Base-by-base conservation (phyloP, 2,329 filamentous ascomycete genomes). In the Xylariales sp. region DNA sequence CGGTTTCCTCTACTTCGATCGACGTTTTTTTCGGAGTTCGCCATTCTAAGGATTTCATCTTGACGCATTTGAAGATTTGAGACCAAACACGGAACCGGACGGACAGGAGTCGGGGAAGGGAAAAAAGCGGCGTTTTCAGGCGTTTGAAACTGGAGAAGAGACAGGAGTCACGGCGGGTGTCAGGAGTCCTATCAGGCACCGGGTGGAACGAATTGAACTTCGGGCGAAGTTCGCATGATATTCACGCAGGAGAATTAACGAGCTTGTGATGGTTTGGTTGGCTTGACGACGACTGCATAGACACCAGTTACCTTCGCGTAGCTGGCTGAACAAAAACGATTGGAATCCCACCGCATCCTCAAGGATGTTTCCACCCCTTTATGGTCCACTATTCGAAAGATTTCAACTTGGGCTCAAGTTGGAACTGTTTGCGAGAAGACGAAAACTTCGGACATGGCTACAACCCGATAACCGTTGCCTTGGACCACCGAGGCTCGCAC, bases 11-110 rank as follows among this genome's bases (percentile, higher is more conserved):
- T n/a, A n/a, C n/a, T n/a, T 47, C 45, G 19, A 32, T 37, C 29
- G 16, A 15, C 30, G 19, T 28, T 37, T 37, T 44, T 44, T 40
- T 49, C 48, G 42, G 35, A 20, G 48, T 49, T 50, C n/a, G n/a
- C 53, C 46, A 42, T 42, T 41, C 37, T 33, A 33, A 14, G 45
- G 43, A 48, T 47, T 44, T 49, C 45, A 41, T 37, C 40, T 14
- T 32, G 40, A 32, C 45, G 53, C 49, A 56, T 53, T 49, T 49
- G 39, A 55, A 39, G 46, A 48, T 50, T 53, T 46, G 51, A 50
- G 49, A 46, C 41, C 40, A 44, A 39, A 32, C 32, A 36, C 19
- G 33, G 33, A 24, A 29, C 30, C 23, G 37, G 29, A 31, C 33
- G 40, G 24, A 32, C 28, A n/a, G n/a, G n/a, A n/a, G n/a, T n/a